Base-by-base conservation (phyloP, 257 asterid genomes). In the Solanum microdontum region DNA sequence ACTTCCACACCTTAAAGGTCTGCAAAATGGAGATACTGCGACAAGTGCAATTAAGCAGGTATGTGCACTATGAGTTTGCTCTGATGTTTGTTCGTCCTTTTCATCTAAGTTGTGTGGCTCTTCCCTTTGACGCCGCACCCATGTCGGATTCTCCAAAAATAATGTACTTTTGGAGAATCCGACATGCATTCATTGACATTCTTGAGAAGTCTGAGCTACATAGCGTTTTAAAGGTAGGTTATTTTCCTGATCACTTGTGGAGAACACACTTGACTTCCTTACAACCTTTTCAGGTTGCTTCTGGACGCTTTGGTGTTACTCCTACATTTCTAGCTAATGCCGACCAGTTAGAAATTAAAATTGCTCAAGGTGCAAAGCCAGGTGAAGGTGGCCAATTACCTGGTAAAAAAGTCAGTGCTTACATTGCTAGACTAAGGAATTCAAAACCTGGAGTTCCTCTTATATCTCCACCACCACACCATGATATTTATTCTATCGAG, bases 301-400 rank as follows among this genome's bases (percentile, higher is more conserved):
- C 99, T 14, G 99, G 99, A 36, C 98, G 99, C 74, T 97, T 97
- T 92, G 99, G 99, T 90, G 99, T 97, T 83, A 97, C 99, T 43
- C 99, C 99, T 8, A 96, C 99, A 74, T 97, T 97, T 92, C 94
- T 97, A 93, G 99, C 94, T 64, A 97, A 97, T 90, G 99, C 99
- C 6, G 97, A 92, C 89, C 99, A 97, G 87, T 92, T 97, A 89
- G 99, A 97, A 91, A 97, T 97, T 86, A 96, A 96, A 92, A 95
- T 96, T 85, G 99, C 99, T 60, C 99, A 97, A 91, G 99, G 99
- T 88, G 99, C 99, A 85, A 97, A 97, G 88, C 99, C 99, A 51
- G 99, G 99, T 76, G 99, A 97, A 93, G 99, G 99, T 84, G 99
- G 99, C 79, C 99, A 97, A 92, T 90, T 97, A 91, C 99, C 99